Conservation (phyloP, 768 basidiomycete genomes). For the Leucocoprinus birnbaumii region DNA sequence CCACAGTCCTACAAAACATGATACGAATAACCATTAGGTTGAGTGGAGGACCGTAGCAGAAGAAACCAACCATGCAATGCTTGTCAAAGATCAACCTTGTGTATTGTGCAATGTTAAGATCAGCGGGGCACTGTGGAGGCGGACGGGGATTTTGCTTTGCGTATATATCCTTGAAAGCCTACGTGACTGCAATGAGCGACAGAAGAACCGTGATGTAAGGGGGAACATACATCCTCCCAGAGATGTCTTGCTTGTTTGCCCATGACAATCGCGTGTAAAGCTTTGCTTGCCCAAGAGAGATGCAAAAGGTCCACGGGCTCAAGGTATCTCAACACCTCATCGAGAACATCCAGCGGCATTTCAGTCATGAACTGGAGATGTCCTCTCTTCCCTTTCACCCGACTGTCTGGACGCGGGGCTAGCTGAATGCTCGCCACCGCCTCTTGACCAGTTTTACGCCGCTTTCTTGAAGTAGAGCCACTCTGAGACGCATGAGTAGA, state of each 20-base stretch:
- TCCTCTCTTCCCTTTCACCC: constrained; percentile 20
- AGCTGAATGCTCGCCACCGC: neutral
- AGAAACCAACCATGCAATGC: constrained; percentile 7
- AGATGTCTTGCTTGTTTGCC: constrained; percentile 18
- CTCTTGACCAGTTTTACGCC: neutral
- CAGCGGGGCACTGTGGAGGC: constrained; percentile 25
- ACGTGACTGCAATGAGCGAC: constrained; percentile 8
- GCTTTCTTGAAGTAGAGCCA: neutral
- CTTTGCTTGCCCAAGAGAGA: constrained; percentile 33
- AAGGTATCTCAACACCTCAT: constrained; percentile 36
- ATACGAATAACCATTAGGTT: neutral
- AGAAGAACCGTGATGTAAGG: constrained; percentile 16
- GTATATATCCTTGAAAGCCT: constrained; percentile 3
- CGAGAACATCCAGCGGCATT: constrained; percentile 31
- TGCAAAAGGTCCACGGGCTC: constrained; percentile 38
- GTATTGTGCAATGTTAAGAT: constrained; percentile 29
- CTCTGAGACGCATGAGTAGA: neutral
- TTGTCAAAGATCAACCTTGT: constrained; percentile 30
- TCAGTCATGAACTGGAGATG: constrained; percentile 26
- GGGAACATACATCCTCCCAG: constrained; percentile 29
- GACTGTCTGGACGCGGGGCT: neutral
- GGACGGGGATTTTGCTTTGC: constrained; percentile 10
- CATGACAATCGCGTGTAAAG: constrained; percentile 30
- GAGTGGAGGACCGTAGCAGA: neutral
- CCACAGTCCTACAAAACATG: neutral